Conservation (phyloP, 257 asterid genomes). For the Haberlea rhodopensis region DNA sequence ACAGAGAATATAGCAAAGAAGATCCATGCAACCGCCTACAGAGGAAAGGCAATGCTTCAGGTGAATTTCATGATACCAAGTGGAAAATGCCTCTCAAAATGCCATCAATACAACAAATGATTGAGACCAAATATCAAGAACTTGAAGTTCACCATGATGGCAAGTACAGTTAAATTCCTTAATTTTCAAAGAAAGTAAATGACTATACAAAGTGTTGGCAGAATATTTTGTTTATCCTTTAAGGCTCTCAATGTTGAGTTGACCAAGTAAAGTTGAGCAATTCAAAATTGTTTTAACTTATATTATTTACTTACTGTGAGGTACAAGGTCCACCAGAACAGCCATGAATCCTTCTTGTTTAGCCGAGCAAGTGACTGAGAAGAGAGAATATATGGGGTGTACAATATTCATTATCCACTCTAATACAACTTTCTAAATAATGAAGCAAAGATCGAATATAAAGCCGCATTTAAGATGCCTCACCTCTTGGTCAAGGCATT, state of each 20-base stretch:
- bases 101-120: neutral
- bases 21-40: constrained; percentile 85
- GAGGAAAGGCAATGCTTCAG: constrained; percentile 17
- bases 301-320: constrained; percentile 58
- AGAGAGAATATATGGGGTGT: constrained; percentile 8
- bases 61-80: neutral
- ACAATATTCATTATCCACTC: neutral
- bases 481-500: constrained; percentile 82
- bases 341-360: constrained; percentile 98
- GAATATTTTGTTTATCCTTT: neutral
- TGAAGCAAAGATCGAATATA: neutral
- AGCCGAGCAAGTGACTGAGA: constrained; percentile 84
- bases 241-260: neutral
- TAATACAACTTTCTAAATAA: constrained; percentile 1
- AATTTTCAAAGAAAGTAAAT: constrained; percentile 20
- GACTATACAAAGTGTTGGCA: neutral
- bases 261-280: neutral
- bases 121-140: neutral
- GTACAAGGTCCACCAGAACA: constrained; percentile 98
- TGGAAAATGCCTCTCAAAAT: neutral
- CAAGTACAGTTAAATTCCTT: neutral
- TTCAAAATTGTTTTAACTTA: constrained; percentile 25
- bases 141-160: neutral
- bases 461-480: constrained; percentile 5
- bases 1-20: constrained; percentile 81